Evolutionary conservation across 2,329 filamentous ascomycete genomes (phyloP).

Genomic region (Lecanicillium sp.): DNA sequence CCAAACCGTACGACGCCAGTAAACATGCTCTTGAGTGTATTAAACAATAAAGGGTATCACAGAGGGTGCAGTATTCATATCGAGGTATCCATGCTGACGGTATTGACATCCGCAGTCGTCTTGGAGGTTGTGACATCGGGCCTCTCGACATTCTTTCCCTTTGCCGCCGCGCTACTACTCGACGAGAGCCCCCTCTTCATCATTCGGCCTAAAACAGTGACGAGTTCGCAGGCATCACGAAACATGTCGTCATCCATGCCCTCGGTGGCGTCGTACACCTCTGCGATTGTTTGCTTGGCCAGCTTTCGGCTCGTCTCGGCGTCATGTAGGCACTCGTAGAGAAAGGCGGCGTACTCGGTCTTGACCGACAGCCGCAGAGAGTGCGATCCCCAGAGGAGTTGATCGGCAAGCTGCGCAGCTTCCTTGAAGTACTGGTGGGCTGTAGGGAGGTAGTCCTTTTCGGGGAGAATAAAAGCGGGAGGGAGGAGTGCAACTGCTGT

Average conservation of each 20-base stretch:
- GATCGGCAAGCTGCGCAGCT: constrained; percentile 65
- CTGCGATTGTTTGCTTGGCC: constrained; percentile 74
- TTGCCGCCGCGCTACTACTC: constrained; percentile 18
- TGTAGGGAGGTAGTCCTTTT: constrained; percentile 72
- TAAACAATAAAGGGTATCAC: too few species aligned
- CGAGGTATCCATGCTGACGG: too few species aligned
- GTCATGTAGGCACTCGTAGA: constrained; percentile 89
- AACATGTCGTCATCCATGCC: constrained; percentile 96
- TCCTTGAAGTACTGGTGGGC: constrained; percentile 75
- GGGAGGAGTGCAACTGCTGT: constrained; percentile 29
- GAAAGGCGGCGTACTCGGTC: constrained; percentile 84
- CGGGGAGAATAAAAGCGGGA: constrained; percentile 71
- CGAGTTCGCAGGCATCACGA: constrained; percentile 79
- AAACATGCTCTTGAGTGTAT: too few species aligned
- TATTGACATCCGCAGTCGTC: too few species aligned
- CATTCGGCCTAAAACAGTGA: constrained; percentile 80
- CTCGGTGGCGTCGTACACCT: constrained; percentile 85
- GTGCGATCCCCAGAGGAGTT: constrained; percentile 76
- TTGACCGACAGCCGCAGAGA: constrained; percentile 84
- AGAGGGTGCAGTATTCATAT: too few species aligned
- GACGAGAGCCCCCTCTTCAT: constrained; percentile 62
- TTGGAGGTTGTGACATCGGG: constrained; percentile 1
- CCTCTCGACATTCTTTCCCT: not conserved
- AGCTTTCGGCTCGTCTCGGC: constrained; percentile 64
- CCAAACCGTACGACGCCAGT: too few species aligned